A percentile compares a stretch with the other conserved stretches of the same genome.
These are phyloP conservation scores for Massariosphaeria phaeospora DNA, from an alignment of 495 filamentous ascomycete species.

Conservation along the genomic window DNA sequence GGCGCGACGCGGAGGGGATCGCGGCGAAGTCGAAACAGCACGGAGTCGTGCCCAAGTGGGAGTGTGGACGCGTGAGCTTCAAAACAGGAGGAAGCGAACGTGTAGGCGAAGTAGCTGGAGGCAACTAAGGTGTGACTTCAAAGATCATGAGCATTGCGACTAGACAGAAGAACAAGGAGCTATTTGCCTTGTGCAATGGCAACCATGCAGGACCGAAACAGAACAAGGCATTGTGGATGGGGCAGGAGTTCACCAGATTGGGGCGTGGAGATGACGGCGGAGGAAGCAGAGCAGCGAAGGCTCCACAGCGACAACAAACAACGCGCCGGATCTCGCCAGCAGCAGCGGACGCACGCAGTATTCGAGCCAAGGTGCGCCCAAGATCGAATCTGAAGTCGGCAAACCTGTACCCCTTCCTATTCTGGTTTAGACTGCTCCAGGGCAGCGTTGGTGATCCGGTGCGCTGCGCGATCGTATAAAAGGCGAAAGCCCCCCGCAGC, in stretches of 20 bases:
- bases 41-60: slow-evolving; percentile 11
- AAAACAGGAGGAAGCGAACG: slow-evolving; percentile 3
- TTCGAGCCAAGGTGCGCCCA: no score
- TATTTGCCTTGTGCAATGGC: slow-evolving; percentile 17
- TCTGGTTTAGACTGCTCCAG: slow-evolving; percentile 9
- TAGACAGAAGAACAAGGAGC: background rate
- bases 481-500: slow-evolving; percentile 11
- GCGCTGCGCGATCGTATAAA: slow-evolving; percentile 20
- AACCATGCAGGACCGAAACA: background rate
- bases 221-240: no score
- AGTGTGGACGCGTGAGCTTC: slow-evolving; percentile 9
- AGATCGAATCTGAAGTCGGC: background rate
- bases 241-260: background rate
- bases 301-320: background rate
- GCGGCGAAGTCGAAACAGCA: slow-evolving; percentile 28
- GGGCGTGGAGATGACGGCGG: background rate
- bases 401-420: slow-evolving; percentile 18
- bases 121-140: no score
- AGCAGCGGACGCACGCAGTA: no score
- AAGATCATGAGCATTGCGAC: slow-evolving; percentile 4
- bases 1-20: background rate
- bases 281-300: background rate
- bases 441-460: slow-evolving; percentile 13
- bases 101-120: no score
- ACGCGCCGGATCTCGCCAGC: no score